Evolutionary conservation across 345 rosid species (phyloP).

Genomic region (Gossypium bickii): DNA sequence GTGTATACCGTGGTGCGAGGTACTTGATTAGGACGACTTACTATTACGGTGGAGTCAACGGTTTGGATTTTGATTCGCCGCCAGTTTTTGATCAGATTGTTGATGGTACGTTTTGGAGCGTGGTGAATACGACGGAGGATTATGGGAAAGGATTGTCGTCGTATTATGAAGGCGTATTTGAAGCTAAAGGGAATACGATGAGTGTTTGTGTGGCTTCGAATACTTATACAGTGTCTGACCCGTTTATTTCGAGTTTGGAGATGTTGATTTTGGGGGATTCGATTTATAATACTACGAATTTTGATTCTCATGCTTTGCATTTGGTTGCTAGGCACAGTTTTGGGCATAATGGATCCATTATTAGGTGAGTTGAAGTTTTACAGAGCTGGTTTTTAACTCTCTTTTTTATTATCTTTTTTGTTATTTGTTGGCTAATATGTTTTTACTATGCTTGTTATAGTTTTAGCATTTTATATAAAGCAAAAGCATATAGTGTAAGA

Average conservation of each 20-base stretch:
- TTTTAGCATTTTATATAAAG: not conserved
- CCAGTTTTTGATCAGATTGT: conserved; percentile 92
- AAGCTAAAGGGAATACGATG: conserved; percentile 66
- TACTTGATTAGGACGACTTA: conserved; percentile 72
- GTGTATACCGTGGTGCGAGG: conserved; percentile 48
- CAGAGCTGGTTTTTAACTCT: not conserved
- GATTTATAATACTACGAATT: conserved; percentile 69
- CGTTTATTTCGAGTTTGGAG: conserved; percentile 87
- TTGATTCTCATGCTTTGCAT: conserved; percentile 37
- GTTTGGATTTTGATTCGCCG: conserved; percentile 35
- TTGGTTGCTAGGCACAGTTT: conserved; percentile 77
- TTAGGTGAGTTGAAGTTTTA: conserved; percentile 37
- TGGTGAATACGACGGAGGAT: conserved; percentile 73
- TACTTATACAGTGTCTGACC: conserved; percentile 65
- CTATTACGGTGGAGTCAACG: conserved; percentile 82
- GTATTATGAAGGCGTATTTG: conserved; percentile 74
- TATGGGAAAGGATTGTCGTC: conserved; percentile 45
- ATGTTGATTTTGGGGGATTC: conserved; percentile 52
- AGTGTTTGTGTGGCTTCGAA: conserved; percentile 71
- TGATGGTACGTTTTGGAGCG: conserved; percentile 79
- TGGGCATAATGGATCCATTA: conserved; percentile 49
- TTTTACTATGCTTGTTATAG: not conserved
- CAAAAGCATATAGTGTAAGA: not conserved
- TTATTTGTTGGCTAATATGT: no score
- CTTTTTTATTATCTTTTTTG: not conserved